phyloP scores from a whole-genome alignment of 164 flowering plant genomes.

The Tetracentron sinense region DNA sequence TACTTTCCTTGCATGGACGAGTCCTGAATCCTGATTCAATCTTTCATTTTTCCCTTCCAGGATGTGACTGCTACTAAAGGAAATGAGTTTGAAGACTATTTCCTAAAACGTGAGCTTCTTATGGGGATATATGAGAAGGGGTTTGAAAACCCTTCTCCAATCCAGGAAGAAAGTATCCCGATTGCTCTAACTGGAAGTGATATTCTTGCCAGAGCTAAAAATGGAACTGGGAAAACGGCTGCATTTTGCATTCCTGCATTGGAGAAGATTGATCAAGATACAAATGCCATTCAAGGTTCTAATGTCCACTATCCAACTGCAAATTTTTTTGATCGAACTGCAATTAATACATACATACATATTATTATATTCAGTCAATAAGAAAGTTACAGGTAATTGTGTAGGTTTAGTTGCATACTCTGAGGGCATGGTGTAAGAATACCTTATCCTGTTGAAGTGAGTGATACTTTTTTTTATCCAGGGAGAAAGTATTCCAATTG shows the following conservation, averaged over 20 bases:
- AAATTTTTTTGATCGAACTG: too few relatives aligned
- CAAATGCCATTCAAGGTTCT: conserved; percentile 93
- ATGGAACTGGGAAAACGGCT: conserved; percentile 99
- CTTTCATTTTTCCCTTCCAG: conserved; percentile 31
- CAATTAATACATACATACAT: too few relatives aligned
- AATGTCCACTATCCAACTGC: conserved; percentile 5
- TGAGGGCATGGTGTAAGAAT: neutral
- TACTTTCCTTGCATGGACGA: neutral
- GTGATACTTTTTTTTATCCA: neutral
- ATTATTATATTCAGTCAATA: neutral
- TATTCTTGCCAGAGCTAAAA: conserved; percentile 97
- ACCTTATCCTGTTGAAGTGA: neutral
- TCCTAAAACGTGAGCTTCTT: conserved; percentile 89
- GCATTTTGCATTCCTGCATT: conserved; percentile 98
- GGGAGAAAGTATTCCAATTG: neutral
- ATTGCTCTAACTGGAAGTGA: conserved; percentile 98
- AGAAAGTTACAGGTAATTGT: neutral
- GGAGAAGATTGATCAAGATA: conserved; percentile 95
- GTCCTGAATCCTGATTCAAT: conserved; percentile 11
- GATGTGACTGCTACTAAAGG: conserved; percentile 99
- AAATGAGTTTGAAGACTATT: conserved; percentile 98
- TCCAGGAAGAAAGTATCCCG: conserved; percentile 99
- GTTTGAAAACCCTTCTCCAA: conserved; percentile 97
- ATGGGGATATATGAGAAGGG: conserved; percentile 99
- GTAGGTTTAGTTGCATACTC: neutral